phyloP scores from a whole-genome alignment of 2,329 filamentous ascomycete genomes.

The Teratosphaeria destructans region DNA sequence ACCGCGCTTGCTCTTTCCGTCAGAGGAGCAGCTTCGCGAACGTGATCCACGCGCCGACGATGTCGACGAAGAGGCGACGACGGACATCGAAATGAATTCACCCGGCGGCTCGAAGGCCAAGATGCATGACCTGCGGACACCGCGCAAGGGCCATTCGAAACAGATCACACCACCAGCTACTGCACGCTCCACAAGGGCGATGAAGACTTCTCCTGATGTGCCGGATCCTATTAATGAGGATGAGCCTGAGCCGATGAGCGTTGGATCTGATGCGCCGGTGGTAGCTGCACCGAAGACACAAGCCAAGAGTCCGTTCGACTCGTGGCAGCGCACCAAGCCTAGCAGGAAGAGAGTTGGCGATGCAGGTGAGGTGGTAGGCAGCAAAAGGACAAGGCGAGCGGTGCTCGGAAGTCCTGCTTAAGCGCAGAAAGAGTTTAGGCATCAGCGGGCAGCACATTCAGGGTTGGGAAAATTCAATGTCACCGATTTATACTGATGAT shows the following conservation, averaged over 20 bases:
- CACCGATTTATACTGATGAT: neutral
- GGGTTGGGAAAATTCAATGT: neutral
- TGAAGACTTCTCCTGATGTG: constrained; percentile 29
- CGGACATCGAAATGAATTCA: constrained; percentile 37
- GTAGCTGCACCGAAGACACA: neutral
- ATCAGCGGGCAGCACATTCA: neutral
- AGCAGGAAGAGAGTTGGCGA: constrained; percentile 5
- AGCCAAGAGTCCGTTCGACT: constrained; percentile 50
- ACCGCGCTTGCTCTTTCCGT: constrained; percentile 61
- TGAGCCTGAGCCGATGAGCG: constrained; percentile 6
- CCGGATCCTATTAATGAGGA: constrained; percentile 5
- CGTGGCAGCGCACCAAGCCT: constrained; percentile 55
- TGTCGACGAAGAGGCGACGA: constrained; percentile 49
- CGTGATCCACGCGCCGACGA: constrained; percentile 38
- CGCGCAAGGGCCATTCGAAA: constrained; percentile 24
- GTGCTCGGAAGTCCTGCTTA: constrained; percentile 2
- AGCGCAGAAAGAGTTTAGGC: neutral
- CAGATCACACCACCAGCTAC: constrained; percentile 55
- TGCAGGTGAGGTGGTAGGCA: constrained; percentile 1
- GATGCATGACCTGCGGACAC: constrained; percentile 28
- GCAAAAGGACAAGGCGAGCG: constrained; percentile 7
- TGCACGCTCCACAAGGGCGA: constrained; percentile 47
- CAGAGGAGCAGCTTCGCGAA: constrained; percentile 35
- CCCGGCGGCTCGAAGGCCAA: constrained; percentile 1
- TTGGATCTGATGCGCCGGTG: constrained; percentile 2